Percentiles rank a stretch among this genome's conserved stretches.
Evolutionary conservation across 495 filamentous ascomycete genomes (phyloP).

Genomic region (Sordaria brevicollis): DNA sequence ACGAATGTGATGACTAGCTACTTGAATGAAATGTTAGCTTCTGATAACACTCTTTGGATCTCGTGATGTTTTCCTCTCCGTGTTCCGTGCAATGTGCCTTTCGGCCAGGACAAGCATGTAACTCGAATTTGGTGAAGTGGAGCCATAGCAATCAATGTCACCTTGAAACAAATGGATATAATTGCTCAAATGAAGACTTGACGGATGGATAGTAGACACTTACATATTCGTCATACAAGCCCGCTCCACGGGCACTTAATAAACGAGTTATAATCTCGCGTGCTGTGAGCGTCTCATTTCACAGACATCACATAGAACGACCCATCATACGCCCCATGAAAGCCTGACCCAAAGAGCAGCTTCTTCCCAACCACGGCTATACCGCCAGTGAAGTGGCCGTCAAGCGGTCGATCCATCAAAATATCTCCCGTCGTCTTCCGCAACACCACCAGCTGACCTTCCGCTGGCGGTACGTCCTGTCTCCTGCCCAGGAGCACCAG

Average conservation of each 20-base stretch:
- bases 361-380: constrained; percentile 2
- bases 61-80: not conserved
- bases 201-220: not conserved
- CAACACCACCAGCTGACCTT: not conserved
- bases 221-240: not conserved
- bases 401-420: not conserved
- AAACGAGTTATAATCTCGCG: not conserved
- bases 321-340: not conserved
- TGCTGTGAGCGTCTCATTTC: constrained; percentile 6
- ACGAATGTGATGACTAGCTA: not conserved
- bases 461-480: not conserved
- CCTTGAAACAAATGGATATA: constrained; percentile 9
- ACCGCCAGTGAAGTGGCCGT: not conserved
- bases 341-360: constrained; percentile 4
- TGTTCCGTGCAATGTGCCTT: not conserved
- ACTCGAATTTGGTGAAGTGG: not conserved
- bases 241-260: not conserved
- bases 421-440: constrained; percentile 2
- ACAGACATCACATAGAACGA: not conserved
- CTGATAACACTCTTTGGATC: not conserved
- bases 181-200: not conserved
- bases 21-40: not conserved
- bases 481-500: not conserved
- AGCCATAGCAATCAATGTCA: constrained; percentile 1
- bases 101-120: not conserved